Evolutionary conservation across 768 basidiomycete genomes (phyloP), one percentile per base, ranked within the genome.

Genomic region (Suillus fuscotomentosus): DNA sequence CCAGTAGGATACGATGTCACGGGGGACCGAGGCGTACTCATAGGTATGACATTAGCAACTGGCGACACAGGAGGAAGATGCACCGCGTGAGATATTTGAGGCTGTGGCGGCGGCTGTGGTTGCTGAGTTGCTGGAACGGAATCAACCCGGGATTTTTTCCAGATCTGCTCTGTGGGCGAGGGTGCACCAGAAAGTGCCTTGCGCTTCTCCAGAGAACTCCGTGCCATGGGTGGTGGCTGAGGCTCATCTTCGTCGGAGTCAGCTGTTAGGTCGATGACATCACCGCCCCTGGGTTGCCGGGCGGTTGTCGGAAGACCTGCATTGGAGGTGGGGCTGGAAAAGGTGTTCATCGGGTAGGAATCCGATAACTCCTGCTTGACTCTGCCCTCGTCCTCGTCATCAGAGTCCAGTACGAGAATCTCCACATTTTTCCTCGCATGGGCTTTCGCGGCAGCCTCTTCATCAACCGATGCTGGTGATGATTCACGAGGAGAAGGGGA

Each of bases 261-360:
- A 65, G 88, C 78, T 3, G 95, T 95, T 64, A 97, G 78, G 73
- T 97, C 95, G 67, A 96, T 95, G 51, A 96, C 88, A 67, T 86
- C 83, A 14, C 79, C 77, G 27, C 70, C 71, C 66, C 74, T 74
- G 60, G 76, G 75, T 64, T 75, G 76, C 61, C 76, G 77, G 36
- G 69, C 69, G 10, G 72, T 57, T 61, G 66, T 64, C 15, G 63
- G 54, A 54, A 60, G 69, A 36, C 72, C 62, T 67, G 68, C 14
- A 68, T 78, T 74, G 70, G 70, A 71, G 64, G 74, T 69, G 22
- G 69, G 72, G 60, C 68, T 76, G 39, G 81, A 78, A 38, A 81
- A 79, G n/a, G 82, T 80, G 67, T 80, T 80, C n/a, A 73, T 81
- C 15, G 24, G 41, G 65, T 84, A 81, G 7, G 89, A 87, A 11